Conservation (phyloP, 441 rosid species). For the Jatropha podagrica region DNA sequence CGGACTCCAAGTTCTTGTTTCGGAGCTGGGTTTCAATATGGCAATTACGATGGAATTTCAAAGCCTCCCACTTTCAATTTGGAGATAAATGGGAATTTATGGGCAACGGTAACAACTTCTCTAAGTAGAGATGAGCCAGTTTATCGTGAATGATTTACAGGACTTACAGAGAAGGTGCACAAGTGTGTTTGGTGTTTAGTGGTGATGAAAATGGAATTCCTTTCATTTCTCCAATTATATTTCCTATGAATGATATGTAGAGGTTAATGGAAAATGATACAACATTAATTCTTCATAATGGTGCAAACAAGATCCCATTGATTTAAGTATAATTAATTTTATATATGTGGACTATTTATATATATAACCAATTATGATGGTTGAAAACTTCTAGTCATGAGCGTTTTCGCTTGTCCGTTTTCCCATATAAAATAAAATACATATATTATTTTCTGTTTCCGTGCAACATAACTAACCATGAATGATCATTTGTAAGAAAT, state of each 20-base stretch:
- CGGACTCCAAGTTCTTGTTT: conserved; percentile 1
- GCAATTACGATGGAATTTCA: conserved; percentile 29
- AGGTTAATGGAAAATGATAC: conserved; percentile 19
- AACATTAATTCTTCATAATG: conserved; percentile 23
- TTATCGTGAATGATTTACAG: conserved; percentile 20
- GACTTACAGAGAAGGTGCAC: neutral
- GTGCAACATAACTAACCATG: no score
- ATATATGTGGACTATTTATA: neutral
- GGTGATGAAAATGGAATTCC: conserved; percentile 17
- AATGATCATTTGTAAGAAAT: neutral
- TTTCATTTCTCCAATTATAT: conserved; percentile 9
- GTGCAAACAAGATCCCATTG: conserved; percentile 5
- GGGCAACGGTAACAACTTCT: conserved; percentile 25
- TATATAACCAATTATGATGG: no score
- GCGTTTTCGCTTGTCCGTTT: no score
- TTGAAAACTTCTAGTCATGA: no score
- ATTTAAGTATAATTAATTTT: neutral
- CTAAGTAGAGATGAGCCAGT: conserved; percentile 8
- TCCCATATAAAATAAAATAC: no score
- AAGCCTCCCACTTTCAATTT: conserved; percentile 28
- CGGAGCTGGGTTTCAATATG: conserved; percentile 33
- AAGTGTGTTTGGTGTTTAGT: conserved; percentile 19
- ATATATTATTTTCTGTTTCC: no score
- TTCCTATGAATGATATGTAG: neutral
- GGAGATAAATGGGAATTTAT: conserved; percentile 27